Evolutionary conservation across 768 basidiomycete genomes (phyloP).

Genomic region (Russula olivacea): DNA sequence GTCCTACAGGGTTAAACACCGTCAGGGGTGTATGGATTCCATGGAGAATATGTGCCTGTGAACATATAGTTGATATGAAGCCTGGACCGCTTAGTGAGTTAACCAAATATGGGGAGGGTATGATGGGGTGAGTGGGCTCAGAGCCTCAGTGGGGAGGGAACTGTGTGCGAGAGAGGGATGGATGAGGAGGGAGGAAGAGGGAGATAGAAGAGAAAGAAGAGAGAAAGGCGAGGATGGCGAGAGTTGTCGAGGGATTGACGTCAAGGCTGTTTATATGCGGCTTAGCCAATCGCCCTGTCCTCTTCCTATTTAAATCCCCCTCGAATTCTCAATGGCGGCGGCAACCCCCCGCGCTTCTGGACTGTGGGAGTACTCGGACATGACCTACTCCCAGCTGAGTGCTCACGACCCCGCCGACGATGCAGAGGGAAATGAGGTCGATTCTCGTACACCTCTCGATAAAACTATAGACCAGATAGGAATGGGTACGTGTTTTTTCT

Average conservation of each 20-base stretch:
- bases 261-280: background rate
- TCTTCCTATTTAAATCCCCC: constrained; percentile 8
- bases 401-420: constrained; percentile 37
- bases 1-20: background rate
- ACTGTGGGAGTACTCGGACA: constrained; percentile 41
- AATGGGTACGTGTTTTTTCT: constrained; percentile 52
- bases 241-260: background rate
- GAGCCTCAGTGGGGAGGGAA: too few relatives aligned
- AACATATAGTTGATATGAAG: too few relatives aligned
- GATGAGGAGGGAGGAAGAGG: background rate
- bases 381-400: constrained; percentile 33
- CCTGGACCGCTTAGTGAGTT: background rate
- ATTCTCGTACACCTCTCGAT: constrained; percentile 50
- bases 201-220: background rate
- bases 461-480: constrained; percentile 87
- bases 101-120: background rate
- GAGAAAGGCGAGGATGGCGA: background rate
- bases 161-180: too few relatives aligned
- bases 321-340: constrained; percentile 19
- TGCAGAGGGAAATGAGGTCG: constrained; percentile 28
- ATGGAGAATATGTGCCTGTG: too few relatives aligned
- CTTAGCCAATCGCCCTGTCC: background rate
- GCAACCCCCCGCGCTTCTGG: constrained; percentile 44
- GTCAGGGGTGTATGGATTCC: too few relatives aligned
- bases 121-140: too few relatives aligned